Conservation (phyloP, 2,329 filamentous ascomycete species). For the Pochonia chlamydosporia region DNA sequence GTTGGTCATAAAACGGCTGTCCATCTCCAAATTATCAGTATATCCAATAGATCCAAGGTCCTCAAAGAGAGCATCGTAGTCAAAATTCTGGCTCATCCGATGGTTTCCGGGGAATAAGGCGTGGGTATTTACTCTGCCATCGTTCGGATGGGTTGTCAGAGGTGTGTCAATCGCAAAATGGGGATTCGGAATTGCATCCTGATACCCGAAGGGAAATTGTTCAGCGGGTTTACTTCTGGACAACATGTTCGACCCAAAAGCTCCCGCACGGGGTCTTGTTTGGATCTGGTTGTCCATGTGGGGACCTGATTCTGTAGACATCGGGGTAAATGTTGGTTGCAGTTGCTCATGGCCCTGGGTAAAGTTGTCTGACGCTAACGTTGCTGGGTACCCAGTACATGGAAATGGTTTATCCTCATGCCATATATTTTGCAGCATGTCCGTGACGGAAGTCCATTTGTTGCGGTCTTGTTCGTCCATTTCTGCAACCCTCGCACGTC, state of each 20-base stretch:
- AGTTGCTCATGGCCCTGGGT: not conserved
- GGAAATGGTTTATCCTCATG: not conserved
- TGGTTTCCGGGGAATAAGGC: not conserved
- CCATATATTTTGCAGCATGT: slow-evolving; percentile 16
- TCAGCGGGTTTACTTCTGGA: not conserved
- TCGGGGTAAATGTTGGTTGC: not conserved
- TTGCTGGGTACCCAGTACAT: slow-evolving; percentile 16
- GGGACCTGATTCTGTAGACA: not conserved
- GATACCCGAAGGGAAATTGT: not conserved
- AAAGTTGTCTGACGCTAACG: not conserved
- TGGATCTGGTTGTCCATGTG: not conserved
- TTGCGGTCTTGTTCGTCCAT: slow-evolving; percentile 27
- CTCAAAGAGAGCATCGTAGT: slow-evolving; percentile 48
- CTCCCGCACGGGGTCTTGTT: not conserved
- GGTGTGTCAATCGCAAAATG: not conserved
- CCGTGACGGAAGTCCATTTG: slow-evolving; percentile 24
- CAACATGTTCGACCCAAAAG: not conserved
- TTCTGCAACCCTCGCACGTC: slow-evolving; percentile 18
- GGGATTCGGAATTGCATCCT: not conserved
- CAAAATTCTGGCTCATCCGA: slow-evolving; percentile 23
- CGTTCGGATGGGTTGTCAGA: not conserved
- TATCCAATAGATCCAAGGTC: slow-evolving; percentile 47
- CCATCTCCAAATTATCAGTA: slow-evolving; percentile 43
- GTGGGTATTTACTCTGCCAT: not conserved
- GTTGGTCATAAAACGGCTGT: slow-evolving; percentile 62